Evolutionary conservation across 2,329 filamentous ascomycete species (phyloP), one percentile per base, ranked within the genome.

Genomic region (Apiospora aurea): DNA sequence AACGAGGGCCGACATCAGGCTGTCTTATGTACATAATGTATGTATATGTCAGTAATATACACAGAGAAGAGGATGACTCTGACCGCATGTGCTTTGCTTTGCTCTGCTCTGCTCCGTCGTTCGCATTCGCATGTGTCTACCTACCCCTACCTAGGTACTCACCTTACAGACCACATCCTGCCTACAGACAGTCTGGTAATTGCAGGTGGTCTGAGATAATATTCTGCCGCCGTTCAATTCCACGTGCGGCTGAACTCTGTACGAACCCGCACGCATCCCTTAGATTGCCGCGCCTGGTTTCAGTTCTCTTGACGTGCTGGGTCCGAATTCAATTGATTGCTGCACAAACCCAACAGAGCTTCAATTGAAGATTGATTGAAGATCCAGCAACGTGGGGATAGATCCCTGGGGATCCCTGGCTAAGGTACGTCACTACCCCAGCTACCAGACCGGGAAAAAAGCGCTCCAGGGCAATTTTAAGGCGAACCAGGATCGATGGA

Each of bases 151-250:
- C n/a, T n/a, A n/a, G n/a, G n/a, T n/a, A n/a, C n/a, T n/a, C n/a
- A n/a, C n/a, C n/a, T n/a, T n/a, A n/a, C n/a, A n/a, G n/a, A n/a
- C n/a, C n/a, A n/a, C n/a, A n/a, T n/a, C n/a, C n/a, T n/a, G n/a
- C n/a, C n/a, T n/a, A n/a, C n/a, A n/a, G 57, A 64, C 57, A 64
- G 29, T 34, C 29, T 64, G 57, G 57, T 41, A 64, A 64, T 64
- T 41, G 57, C 57, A 64, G 10, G 57, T 41, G 57, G 57, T 64
- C 57, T 64, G 18, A n/a, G 53, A 21, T 64, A 18, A 64, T 38
- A 49, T 4, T 49, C 51, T 57, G 26, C 51, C 29, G n/a, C 24
- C 24, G 11, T 16, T 34, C 26, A 57, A 57, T 29, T 64, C 18
- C 57, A 64, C 34, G 57, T 64, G 57, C 34, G 57, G 34, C 57